phyloP scores from a whole-genome alignment of 2,329 filamentous ascomycete genomes.

The Diaporthe nobilis region DNA sequence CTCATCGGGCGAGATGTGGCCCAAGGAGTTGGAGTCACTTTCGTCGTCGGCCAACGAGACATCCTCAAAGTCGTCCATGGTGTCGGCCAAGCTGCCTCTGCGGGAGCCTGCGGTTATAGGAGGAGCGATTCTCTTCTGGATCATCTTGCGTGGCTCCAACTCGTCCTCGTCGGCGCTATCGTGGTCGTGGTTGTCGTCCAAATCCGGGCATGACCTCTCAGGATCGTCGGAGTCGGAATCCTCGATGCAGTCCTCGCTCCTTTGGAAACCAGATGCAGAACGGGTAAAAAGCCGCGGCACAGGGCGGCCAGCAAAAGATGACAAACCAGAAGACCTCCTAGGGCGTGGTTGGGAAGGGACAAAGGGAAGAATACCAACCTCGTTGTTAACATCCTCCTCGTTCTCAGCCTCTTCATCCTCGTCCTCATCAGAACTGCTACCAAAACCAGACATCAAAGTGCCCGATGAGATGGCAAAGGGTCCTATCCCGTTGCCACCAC shows the following conservation, averaged over 20 bases:
- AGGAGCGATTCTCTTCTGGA: background rate
- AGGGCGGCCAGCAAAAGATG: constrained; percentile 31
- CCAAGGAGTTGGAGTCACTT: constrained; percentile 28
- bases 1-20: constrained; percentile 35
- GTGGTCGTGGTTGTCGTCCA: constrained; percentile 18
- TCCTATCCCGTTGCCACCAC: constrained; percentile 75
- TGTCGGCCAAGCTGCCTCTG: constrained; percentile 8
- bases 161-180: constrained; percentile 31
- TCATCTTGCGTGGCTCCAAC: constrained; percentile 20
- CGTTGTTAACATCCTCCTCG: constrained; percentile 79
- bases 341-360: constrained; percentile 44
- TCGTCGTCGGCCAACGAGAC: constrained; percentile 40
- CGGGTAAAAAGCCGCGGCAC: constrained; percentile 32
- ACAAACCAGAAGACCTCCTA: constrained; percentile 38
- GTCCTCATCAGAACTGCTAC: constrained; percentile 94
- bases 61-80: constrained; percentile 37
- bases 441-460: constrained; percentile 89
- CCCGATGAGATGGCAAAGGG: constrained; percentile 81
- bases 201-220: background rate
- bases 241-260: constrained; percentile 29
- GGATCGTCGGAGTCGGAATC: constrained; percentile 12
- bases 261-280: constrained; percentile 25
- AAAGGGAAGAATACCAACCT: constrained; percentile 66
- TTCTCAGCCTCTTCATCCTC: constrained; percentile 94
- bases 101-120: background rate